These are phyloP conservation scores for Cryptosporidium sp. DNA, from an alignment of 169 alveolate genomes.

Conservation along the genomic window DNA sequence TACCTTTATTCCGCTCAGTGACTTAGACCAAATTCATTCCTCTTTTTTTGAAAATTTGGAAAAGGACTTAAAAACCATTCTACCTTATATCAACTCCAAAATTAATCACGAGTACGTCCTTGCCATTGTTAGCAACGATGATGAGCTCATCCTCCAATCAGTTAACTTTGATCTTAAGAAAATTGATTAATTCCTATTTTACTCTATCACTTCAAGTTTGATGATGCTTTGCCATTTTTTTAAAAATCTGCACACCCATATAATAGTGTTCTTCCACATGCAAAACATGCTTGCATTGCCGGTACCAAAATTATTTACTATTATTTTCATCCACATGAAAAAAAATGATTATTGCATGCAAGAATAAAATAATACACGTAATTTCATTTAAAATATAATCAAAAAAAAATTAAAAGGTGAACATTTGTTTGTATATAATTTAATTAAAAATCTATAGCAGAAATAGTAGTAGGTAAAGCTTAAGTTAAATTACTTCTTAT, in stretches of 20 bases:
- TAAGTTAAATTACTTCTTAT: not conserved
- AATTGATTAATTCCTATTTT: not conserved
- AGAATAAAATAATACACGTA: not conserved
- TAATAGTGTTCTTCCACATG: not conserved
- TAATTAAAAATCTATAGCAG: not conserved
- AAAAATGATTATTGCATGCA: not conserved
- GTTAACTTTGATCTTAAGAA: slow-evolving; percentile 13
- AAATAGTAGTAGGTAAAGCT: not conserved
- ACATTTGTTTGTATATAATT: too few relatives aligned
- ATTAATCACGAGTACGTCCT: not conserved
- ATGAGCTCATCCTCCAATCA: slow-evolving; percentile 29
- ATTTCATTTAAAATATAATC: not conserved
- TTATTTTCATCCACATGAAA: not conserved
- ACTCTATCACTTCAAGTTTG: not conserved
- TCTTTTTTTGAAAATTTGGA: not conserved
- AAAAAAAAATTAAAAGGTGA: not conserved
- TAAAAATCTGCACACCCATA: not conserved
- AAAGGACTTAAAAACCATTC: not conserved
- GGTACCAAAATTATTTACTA: slow-evolving; percentile 1
- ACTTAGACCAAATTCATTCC: slow-evolving; percentile 6
- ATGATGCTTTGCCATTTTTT: not conserved
- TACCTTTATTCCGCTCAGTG: slow-evolving; percentile 27
- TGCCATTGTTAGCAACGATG: slow-evolving; percentile 19
- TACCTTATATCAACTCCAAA: not conserved
- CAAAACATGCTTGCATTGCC: slow-evolving; percentile 6